Percentiles rank a stretch among this genome's conserved stretches.
Evolutionary conservation across 2,329 filamentous ascomycete species (phyloP).

Genomic region (Calonectria henricotiae): DNA sequence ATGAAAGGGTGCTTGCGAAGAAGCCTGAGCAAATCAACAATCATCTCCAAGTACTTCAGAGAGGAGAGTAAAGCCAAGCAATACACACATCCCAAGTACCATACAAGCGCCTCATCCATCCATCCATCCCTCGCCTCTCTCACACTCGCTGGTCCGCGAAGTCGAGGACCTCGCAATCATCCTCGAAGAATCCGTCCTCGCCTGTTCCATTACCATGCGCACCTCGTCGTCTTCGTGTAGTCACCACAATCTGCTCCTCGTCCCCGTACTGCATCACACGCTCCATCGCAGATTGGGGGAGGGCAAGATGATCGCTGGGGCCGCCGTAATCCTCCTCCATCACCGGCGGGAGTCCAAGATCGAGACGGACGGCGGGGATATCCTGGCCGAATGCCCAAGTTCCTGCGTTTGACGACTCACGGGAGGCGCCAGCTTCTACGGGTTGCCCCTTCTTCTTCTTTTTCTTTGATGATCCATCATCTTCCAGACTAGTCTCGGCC

Average conservation of each 20-base stretch:
- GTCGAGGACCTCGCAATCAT: slow-evolving; percentile 92
- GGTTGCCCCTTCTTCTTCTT: slow-evolving; percentile 58
- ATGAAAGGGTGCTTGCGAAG: slow-evolving; percentile 37
- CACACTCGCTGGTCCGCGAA: slow-evolving; percentile 82
- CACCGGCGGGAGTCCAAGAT: slow-evolving; percentile 65
- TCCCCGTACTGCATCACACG: slow-evolving; percentile 74
- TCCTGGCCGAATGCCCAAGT: slow-evolving; percentile 76
- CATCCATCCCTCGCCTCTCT: slow-evolving; percentile 43
- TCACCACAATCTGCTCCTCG: slow-evolving; percentile 86
- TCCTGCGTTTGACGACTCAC: slow-evolving; percentile 41
- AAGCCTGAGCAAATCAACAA: slow-evolving; percentile 38
- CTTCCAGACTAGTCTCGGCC: slow-evolving; percentile 62
- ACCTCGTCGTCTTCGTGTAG: slow-evolving; percentile 79
- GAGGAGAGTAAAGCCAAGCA: slow-evolving; percentile 48
- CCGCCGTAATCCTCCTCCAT: slow-evolving; percentile 70
- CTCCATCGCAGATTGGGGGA: slow-evolving; percentile 78
- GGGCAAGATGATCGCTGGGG: slow-evolving; percentile 71
- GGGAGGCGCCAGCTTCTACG: slow-evolving; percentile 40
- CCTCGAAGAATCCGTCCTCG: slow-evolving; percentile 89
- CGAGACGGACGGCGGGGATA: slow-evolving; percentile 68
- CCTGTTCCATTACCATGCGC: slow-evolving; percentile 68
- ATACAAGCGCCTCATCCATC: slow-evolving; percentile 32
- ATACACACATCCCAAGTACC: slow-evolving; percentile 37
- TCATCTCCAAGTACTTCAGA: slow-evolving; percentile 38
- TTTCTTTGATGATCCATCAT: slow-evolving; percentile 59